A percentile compares a stretch with the other conserved stretches of the same genome.
Evolutionary conservation across 2,329 filamentous ascomycete genomes (phyloP).

Genomic region (Penicillium sp.): DNA sequence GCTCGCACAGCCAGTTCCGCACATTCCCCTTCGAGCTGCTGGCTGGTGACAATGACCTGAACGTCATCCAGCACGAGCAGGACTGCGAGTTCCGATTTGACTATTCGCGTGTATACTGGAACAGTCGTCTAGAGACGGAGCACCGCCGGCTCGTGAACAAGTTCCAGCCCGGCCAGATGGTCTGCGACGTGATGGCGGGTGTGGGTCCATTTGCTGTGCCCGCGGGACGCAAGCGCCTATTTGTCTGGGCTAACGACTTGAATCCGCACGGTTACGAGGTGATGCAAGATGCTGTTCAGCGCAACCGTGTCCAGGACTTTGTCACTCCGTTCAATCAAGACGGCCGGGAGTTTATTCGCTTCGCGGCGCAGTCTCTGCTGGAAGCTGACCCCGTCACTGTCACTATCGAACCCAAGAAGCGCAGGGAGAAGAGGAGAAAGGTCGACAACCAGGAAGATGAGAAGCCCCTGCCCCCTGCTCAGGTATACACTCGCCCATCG

Average conservation of each 20-base stretch:
- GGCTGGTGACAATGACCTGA: constrained; percentile 71
- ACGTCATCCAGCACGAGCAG: constrained; percentile 76
- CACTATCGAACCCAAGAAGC: constrained; percentile 46
- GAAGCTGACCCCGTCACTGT: constrained; percentile 48
- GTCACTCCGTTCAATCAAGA: constrained; percentile 78
- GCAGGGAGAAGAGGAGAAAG: constrained; percentile 23
- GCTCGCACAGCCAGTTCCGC: constrained; percentile 75
- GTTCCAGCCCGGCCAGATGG: constrained; percentile 79
- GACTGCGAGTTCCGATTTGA: constrained; percentile 87
- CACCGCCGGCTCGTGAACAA: constrained; percentile 71
- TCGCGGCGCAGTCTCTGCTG: constrained; percentile 56
- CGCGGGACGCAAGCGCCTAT: constrained; percentile 80
- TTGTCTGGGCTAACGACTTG: constrained; percentile 95
- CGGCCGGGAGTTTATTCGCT: constrained; percentile 71
- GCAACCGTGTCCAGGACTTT: constrained; percentile 74
- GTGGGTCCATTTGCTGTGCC: constrained; percentile 93
- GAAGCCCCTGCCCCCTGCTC: constrained; percentile 22
- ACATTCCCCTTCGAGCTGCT: constrained; percentile 93
- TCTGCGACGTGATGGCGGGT: constrained; percentile 95
- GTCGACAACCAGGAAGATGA: constrained; percentile 25
- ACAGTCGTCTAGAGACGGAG: constrained; percentile 82
- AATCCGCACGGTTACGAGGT: constrained; percentile 81
- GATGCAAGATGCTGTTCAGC: constrained; percentile 62
- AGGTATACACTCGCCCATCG: constrained; percentile 49
- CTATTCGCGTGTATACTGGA: constrained; percentile 98